Evolutionary conservation across 495 filamentous ascomycete genomes (phyloP).

Genomic region (Niebla homalea): DNA sequence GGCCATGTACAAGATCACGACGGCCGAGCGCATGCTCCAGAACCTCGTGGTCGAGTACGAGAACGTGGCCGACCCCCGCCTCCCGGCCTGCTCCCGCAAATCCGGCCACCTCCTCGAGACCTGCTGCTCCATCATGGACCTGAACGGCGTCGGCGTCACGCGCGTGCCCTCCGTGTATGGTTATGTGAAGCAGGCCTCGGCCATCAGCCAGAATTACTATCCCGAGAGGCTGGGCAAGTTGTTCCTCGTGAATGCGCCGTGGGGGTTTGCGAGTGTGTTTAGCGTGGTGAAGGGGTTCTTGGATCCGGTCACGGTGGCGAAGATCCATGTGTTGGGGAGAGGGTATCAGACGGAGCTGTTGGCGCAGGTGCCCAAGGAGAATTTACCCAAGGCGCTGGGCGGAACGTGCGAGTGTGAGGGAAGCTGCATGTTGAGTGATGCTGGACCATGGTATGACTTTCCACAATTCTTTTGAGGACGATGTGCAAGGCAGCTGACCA

Average conservation of each 20-base stretch:
- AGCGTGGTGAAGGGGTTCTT: constrained; percentile 77
- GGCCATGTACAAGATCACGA: constrained; percentile 88
- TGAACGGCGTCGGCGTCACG: constrained; percentile 79
- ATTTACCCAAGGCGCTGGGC: constrained; percentile 77
- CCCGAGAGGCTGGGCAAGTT: constrained; percentile 81
- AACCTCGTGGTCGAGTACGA: constrained; percentile 97
- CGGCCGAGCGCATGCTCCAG: constrained; percentile 80
- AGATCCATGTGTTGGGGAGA: constrained; percentile 83
- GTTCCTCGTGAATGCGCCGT: constrained; percentile 95
- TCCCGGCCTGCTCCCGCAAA: constrained; percentile 93
- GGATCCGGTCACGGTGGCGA: constrained; percentile 88
- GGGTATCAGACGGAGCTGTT: constrained; percentile 74
- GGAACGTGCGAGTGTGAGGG: constrained; percentile 70
- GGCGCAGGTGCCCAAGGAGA: constrained; percentile 75
- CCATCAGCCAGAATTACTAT: constrained; percentile 89
- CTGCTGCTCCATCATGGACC: constrained; percentile 92
- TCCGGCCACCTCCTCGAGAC: constrained; percentile 82
- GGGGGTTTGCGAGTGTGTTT: constrained; percentile 80
- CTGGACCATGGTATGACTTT: constrained; percentile 73
- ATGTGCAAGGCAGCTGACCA: not conserved
- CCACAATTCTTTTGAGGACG: too few relatives aligned
- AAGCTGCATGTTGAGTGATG: constrained; percentile 78
- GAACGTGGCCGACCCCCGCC: constrained; percentile 79
- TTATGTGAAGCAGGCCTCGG: constrained; percentile 54
- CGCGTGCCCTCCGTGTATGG: constrained; percentile 65